These are phyloP conservation scores for Lecanicillium sp. DNA, from an alignment of 2,329 filamentous ascomycete species.

Conservation along the genomic window DNA sequence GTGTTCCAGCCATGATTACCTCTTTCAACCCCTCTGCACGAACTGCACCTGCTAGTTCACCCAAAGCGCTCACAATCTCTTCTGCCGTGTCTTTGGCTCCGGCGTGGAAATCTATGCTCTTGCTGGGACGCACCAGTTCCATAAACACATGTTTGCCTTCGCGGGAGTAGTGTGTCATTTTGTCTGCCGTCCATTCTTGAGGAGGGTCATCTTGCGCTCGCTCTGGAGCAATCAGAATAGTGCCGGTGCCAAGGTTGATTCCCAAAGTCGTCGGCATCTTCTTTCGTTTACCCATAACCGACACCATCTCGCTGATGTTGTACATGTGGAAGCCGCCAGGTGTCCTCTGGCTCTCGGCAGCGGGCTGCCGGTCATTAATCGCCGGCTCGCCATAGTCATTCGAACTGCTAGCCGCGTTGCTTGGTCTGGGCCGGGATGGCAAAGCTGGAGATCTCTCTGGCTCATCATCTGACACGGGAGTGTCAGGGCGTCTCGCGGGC, in stretches of 20 bases:
- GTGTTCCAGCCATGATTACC: constrained; percentile 72
- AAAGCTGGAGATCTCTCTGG: constrained; percentile 28
- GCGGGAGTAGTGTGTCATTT: constrained; percentile 93
- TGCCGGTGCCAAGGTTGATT: constrained; percentile 82
- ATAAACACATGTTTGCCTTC: constrained; percentile 98
- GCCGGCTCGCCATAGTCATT: constrained; percentile 26
- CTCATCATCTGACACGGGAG: constrained; percentile 13
- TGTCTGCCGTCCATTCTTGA: constrained; percentile 90
- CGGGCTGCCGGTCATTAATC: constrained; percentile 20
- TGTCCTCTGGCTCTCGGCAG: constrained; percentile 41
- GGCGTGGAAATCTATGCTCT: constrained; percentile 93
- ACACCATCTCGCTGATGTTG: constrained; percentile 95
- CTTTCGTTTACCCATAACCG: constrained; percentile 93
- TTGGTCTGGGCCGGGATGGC: constrained; percentile 25
- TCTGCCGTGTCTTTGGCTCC: constrained; percentile 94
- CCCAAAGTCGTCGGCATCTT: constrained; percentile 97
- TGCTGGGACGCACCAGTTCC: constrained; percentile 84
- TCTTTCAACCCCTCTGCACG: constrained; percentile 79
- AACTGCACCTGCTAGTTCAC: constrained; percentile 80
- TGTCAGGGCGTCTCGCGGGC: background rate
- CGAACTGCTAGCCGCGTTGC: constrained; percentile 14
- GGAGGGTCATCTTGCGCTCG: constrained; percentile 74
- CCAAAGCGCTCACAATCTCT: constrained; percentile 82
- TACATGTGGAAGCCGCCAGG: constrained; percentile 88
- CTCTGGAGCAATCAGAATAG: constrained; percentile 86